Evolutionary conservation across 768 basidiomycete species (phyloP).

Genomic region (Coprinopsis marcescibilis): DNA sequence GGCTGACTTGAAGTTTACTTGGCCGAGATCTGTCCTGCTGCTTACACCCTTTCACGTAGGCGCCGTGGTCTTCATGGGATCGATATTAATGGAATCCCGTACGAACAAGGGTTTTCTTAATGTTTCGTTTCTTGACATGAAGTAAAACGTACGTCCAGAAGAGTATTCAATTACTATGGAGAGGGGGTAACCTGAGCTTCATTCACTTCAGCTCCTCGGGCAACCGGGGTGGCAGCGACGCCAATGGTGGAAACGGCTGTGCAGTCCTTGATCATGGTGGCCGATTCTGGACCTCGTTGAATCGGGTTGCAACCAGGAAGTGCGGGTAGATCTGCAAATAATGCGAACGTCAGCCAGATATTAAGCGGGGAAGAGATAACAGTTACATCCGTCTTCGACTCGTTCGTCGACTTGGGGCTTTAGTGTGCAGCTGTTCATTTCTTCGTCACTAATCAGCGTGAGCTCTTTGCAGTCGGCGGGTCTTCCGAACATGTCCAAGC

Average conservation of each 20-base stretch:
- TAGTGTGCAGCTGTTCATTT: constrained; percentile 17
- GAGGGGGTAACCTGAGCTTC: too few relatives aligned
- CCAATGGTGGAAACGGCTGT: constrained; percentile 13
- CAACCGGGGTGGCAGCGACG: background rate
- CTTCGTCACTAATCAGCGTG: constrained; percentile 13
- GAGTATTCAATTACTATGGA: too few relatives aligned
- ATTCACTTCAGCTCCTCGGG: too few relatives aligned
- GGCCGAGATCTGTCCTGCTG: too few relatives aligned
- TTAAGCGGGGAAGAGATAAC: background rate
- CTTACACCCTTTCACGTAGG: too few relatives aligned
- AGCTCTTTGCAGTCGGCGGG: constrained; percentile 15
- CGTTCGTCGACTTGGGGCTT: constrained; percentile 11
- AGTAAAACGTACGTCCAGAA: too few relatives aligned
- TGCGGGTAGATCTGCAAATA: constrained; percentile 10
- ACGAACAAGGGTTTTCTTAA: too few relatives aligned
- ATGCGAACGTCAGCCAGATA: background rate
- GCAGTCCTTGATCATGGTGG: constrained; percentile 11
- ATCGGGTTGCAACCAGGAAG: constrained; percentile 21
- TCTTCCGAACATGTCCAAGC: constrained; percentile 13
- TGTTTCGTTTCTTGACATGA: too few relatives aligned
- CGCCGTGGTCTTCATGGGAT: too few relatives aligned
- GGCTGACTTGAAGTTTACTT: too few relatives aligned
- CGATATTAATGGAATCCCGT: too few relatives aligned
- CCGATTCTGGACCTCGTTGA: constrained; percentile 14
- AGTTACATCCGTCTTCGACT: constrained; percentile 15